Evolutionary conservation across 2,329 filamentous ascomycete species (phyloP).

Genomic region (Pleurostoma richardsiae): DNA sequence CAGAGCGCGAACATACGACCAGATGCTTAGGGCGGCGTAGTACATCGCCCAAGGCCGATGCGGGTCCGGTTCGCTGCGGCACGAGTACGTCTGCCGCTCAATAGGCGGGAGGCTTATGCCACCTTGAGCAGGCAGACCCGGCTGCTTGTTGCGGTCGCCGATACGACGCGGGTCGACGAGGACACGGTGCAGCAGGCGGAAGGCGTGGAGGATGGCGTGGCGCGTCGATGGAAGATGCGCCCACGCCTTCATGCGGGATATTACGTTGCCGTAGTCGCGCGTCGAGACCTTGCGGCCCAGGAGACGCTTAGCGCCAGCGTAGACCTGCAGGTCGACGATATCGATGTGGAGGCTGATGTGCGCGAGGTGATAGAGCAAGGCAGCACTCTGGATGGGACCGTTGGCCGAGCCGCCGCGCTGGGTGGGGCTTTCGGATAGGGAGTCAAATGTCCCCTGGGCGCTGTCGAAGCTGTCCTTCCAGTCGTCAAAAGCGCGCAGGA

Average conservation of each 20-base stretch:
- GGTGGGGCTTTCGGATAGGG: constrained; percentile 24
- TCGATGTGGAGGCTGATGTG: constrained; percentile 88
- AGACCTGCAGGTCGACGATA: constrained; percentile 86
- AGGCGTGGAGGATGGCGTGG: constrained; percentile 79
- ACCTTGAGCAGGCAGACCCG: constrained; percentile 8
- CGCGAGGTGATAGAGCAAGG: constrained; percentile 78
- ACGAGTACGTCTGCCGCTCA: constrained; percentile 54
- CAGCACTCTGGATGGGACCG: constrained; percentile 70
- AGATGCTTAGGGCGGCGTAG: constrained; percentile 79
- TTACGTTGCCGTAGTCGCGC: constrained; percentile 68
- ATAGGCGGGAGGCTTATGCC: constrained; percentile 26
- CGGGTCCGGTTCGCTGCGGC: constrained; percentile 72
- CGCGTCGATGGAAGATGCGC: constrained; percentile 68
- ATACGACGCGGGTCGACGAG: constrained; percentile 49
- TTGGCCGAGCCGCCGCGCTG: constrained; percentile 50
- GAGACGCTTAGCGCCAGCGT: constrained; percentile 71
- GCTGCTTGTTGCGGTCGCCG: constrained; percentile 10
- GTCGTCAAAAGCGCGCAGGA: constrained; percentile 76
- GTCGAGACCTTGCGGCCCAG: constrained; percentile 74
- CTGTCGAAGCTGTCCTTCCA: constrained; percentile 84
- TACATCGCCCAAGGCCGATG: constrained; percentile 91
- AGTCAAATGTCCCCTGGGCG: constrained; percentile 43
- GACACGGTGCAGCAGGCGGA: constrained; percentile 74
- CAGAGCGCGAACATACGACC: constrained; percentile 79
- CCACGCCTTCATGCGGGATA: constrained; percentile 75